Percentiles rank a stretch among this genome's conserved stretches.
These are phyloP conservation scores for Pelargonium citronellum DNA, from an alignment of 441 rosid genomes.

Conservation along the genomic window DNA sequence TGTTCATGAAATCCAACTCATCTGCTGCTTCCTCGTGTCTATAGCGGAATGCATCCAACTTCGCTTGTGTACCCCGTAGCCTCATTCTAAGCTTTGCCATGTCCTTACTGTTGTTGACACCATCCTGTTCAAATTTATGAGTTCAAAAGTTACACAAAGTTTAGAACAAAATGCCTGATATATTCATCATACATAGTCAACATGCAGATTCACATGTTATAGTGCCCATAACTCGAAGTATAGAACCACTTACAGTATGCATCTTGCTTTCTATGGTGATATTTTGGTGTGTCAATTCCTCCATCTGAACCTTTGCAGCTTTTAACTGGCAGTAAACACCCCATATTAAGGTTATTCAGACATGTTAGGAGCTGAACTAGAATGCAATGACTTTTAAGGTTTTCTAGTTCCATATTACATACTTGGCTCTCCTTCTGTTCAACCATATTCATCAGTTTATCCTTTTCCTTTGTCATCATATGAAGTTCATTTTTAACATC, in stretches of 20 bases:
- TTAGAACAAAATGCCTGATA: not conserved
- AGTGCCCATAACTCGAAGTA: not conserved
- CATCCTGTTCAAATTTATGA: constrained; percentile 39
- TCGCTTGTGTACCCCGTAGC: constrained; percentile 68
- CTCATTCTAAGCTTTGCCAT: constrained; percentile 73
- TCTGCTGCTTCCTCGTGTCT: constrained; percentile 44
- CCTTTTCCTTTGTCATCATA: constrained; percentile 31
- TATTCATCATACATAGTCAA: not conserved
- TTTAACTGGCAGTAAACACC: constrained; percentile 31
- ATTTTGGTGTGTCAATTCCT: constrained; percentile 35
- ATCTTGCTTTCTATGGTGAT: constrained; percentile 37
- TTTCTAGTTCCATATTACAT: constrained; percentile 21
- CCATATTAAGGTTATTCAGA: constrained; percentile 9
- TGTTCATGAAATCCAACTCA: constrained; percentile 53
- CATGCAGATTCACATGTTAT: not conserved
- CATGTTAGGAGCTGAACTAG: not conserved
- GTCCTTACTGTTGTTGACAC: constrained; percentile 37
- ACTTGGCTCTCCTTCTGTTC: constrained; percentile 26
- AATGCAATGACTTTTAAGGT: constrained; percentile 17
- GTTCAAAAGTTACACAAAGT: not conserved
- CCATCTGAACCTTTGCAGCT: constrained; percentile 35
- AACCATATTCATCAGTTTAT: constrained; percentile 27
- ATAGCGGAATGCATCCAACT: constrained; percentile 49
- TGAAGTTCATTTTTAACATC: constrained; percentile 30
- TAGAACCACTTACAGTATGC: constrained; percentile 34